These are phyloP conservation scores for Forsythia viridissima DNA, from an alignment of 257 asterid genomes.

Conservation along the genomic window DNA sequence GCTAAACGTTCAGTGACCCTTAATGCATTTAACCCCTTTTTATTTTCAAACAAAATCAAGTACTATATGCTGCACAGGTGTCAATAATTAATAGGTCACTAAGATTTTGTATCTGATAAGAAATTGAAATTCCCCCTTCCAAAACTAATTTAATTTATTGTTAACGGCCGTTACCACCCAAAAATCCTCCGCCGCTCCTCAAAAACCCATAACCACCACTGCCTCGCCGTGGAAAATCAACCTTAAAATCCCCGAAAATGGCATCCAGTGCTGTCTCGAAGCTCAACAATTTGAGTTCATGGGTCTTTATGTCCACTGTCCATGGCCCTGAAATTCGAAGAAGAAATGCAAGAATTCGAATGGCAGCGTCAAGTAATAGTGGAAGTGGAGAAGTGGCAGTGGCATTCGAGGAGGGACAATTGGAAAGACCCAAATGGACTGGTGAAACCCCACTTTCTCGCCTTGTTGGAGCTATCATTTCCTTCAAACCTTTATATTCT, in stretches of 20 bases:
- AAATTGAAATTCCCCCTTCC: not conserved
- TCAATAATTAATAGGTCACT: slow-evolving; percentile 18
- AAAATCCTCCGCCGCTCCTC: slow-evolving; percentile 18
- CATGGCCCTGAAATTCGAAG: slow-evolving; percentile 19
- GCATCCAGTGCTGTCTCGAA: slow-evolving; percentile 42
- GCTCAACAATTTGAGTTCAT: slow-evolving; percentile 36
- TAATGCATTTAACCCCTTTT: not conserved
- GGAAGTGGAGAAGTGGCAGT: slow-evolving; percentile 38
- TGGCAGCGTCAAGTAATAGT: slow-evolving; percentile 34
- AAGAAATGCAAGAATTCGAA: slow-evolving; percentile 34
- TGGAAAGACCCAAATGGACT: slow-evolving; percentile 81
- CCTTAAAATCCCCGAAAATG: slow-evolving; percentile 32
- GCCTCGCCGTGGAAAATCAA: not conserved
- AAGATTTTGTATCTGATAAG: slow-evolving; percentile 22
- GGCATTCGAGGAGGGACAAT: slow-evolving; percentile 73
- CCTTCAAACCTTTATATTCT: slow-evolving; percentile 77
- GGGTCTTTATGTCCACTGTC: slow-evolving; percentile 24
- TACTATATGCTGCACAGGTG: slow-evolving; percentile 16
- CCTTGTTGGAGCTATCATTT: slow-evolving; percentile 73
- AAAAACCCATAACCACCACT: slow-evolving; percentile 16
- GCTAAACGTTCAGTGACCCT: not conserved
- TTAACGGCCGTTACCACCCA: slow-evolving; percentile 16
- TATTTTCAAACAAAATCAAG: not conserved
- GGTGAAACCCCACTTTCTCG: slow-evolving; percentile 89
- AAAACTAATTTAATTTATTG: not conserved